Evolutionary conservation across 2,329 filamentous ascomycete species (phyloP), one percentile per base, ranked within the genome.

Genomic region (Fusarium kyushuense): DNA sequence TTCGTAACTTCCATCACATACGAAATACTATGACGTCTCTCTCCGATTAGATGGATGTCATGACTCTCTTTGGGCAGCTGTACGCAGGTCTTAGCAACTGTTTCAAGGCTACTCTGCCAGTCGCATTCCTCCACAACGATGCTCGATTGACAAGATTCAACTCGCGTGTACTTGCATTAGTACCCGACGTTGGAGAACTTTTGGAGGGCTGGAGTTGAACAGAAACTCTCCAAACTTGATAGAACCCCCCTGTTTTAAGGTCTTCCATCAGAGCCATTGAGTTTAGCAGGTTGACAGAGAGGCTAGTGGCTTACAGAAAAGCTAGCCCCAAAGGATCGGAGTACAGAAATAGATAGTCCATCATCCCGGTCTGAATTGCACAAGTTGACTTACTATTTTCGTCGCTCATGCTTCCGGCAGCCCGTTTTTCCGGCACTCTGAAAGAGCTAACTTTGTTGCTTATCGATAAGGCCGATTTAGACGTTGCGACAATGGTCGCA

Each of bases 381-480:
- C 14, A 14, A 3, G 4, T 7, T 38, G 6, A 21, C 10, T 12
- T 19, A 3, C 35, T 38, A 21, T 13, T 38, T 38, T 38, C 6
- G n/a, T 21, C 35, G 1, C 35, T 21, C 6, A 4, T 38, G 6
- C n/a, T 19, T 17, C 19, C 12, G 21, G 11, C n/a, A 19, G 35
- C 12, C 35, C 12, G 19, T 19, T 3, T 38, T 19, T 38, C n/a
- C 6, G 11, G 6, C 12, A 38, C 35, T 12, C 6, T 21, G 12
- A 21, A 32, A 27, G 33, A 48, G 42, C 42, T 29, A 70, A 56
- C 53, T 70, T 53, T 58, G 42, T 41, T 55, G 32, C 66, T 69
- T 69, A 69, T 69, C 66, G 66, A 69, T 69, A 69, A 69, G 65
- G 12, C 29, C 43, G 47, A 51, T 46, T 63, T 63, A 53, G 62